Base-by-base conservation (phyloP, 2,329 filamentous ascomycete species). In the Penicillium sp. region DNA sequence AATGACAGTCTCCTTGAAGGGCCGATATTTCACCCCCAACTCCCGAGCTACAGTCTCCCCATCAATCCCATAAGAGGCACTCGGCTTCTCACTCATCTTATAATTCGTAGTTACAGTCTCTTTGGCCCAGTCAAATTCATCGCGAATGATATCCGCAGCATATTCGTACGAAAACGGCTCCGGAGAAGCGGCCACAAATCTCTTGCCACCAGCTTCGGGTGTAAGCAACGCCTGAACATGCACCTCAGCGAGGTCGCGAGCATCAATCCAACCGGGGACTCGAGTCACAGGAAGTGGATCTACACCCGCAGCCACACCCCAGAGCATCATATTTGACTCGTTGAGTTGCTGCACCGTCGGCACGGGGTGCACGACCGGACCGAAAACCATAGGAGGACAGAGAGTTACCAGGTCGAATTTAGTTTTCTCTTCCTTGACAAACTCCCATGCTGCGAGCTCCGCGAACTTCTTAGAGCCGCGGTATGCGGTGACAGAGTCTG, bases 141-240 rank as follows among this genome's bases (percentile, higher is more conserved):
- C 70, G 0, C 60, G 61, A 29, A 81, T 76, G 31, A 81, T 75
- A 11, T 74, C 65, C 0, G 77, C 75, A 0, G 77, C 79, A 13
- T 77, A 54, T 0, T 69, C 74, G 59, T 81, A 82, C 0, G 77
- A 77, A 53, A 81, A 82, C 5, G 70, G 68, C 59, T 81, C 76
- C 0, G 76, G 72, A 0, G 76, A 71, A 0, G 73, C 72, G 16
- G 74, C 69, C 1, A 73, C 67, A 55, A 73, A 81, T 42, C 79
- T 63, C 59, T 76, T 63, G 1, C 61, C 61, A 34, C 61, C 53
- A 2, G 66, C 75, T 3, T 73, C 72, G 0, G 67, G 66, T 3
- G 61, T 64, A 13, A 79, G 34, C 2, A 79, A 61, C 1, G 79
- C 77, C 42, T 75, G 72, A 1, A 78, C 73, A 59, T 81, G 79